phyloP scores from a whole-genome alignment of 768 basidiomycete species.

The Gymnopilus junonius region DNA sequence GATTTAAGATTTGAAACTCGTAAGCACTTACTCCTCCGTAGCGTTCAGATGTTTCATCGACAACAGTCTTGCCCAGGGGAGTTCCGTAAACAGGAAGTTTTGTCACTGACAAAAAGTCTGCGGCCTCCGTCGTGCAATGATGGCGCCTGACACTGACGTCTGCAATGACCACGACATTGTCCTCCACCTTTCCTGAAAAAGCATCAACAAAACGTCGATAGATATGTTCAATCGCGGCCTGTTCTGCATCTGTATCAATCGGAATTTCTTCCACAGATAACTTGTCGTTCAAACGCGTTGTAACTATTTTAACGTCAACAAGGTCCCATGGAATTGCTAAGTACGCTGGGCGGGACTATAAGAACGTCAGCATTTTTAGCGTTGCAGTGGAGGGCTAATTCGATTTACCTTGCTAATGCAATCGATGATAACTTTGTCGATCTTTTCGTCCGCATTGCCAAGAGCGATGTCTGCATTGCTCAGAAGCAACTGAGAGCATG shows the following conservation, averaged over 20 bases:
- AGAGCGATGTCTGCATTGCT: conserved; percentile 7
- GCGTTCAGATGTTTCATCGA: conserved; percentile 11
- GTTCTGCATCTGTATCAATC: conserved; percentile 9
- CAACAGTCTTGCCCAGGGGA: conserved; percentile 15
- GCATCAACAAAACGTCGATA: conserved; percentile 7
- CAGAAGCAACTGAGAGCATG: conserved; percentile 10
- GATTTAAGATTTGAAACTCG: background rate
- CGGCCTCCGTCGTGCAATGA: conserved; percentile 10
- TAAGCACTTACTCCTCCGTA: conserved; percentile 15
- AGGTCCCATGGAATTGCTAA: conserved; percentile 13
- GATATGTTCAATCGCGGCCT: conserved; percentile 9
- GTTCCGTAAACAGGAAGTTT: conserved; percentile 16
- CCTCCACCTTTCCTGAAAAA: background rate
- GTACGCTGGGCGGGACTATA: conserved; percentile 15
- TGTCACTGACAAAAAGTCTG: conserved; percentile 10
- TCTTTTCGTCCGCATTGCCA: conserved; percentile 1
- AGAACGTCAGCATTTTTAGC: background rate
- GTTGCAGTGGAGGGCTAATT: background rate
- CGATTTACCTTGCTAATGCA: conserved; percentile 15
- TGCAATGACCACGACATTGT: conserved; percentile 11
- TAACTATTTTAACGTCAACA: conserved; percentile 4
- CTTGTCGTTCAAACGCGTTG: background rate
- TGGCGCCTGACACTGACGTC: conserved; percentile 15
- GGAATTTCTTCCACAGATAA: background rate
- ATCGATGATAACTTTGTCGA: conserved; percentile 14